These are phyloP conservation scores for Pisolithus orientalis DNA, from an alignment of 768 basidiomycete species.

Conservation along the genomic window DNA sequence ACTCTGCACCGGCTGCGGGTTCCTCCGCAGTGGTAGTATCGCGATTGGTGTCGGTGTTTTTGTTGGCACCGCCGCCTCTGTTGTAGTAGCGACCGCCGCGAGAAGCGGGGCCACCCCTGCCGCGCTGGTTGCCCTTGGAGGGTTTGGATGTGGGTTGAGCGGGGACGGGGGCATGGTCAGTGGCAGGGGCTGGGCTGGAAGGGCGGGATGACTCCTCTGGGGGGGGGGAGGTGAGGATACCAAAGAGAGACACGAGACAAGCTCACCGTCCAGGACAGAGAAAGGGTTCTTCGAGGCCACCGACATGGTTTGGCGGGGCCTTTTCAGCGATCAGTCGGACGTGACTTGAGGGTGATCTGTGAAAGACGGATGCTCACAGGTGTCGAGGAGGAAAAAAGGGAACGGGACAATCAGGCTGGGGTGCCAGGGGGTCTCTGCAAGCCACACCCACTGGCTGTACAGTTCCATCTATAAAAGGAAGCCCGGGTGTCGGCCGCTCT, in stretches of 20 bases:
- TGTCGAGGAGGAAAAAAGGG: background rate
- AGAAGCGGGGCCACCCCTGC: slow-evolving; percentile 51
- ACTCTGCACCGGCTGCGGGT: slow-evolving; percentile 27
- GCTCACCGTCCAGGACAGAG: slow-evolving; percentile 68
- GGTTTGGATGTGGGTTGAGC: slow-evolving; percentile 32
- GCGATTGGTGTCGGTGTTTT: slow-evolving; percentile 19
- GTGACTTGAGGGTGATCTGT: background rate
- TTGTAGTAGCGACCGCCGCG: slow-evolving; percentile 66
- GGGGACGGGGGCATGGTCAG: slow-evolving; percentile 17
- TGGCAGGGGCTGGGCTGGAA: slow-evolving; percentile 31
- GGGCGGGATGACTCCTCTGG: slow-evolving; percentile 39
- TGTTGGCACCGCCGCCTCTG: slow-evolving; percentile 50
- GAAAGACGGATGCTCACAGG: slow-evolving; percentile 1
- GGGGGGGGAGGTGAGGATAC: background rate
- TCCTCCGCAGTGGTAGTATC: slow-evolving; percentile 36
- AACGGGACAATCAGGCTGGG: background rate
- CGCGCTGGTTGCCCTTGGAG: slow-evolving; percentile 38
- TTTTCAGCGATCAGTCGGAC: slow-evolving; percentile 30
- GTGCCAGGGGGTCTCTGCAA: slow-evolving; percentile 39
- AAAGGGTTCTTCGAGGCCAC: slow-evolving; percentile 87
- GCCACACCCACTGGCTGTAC: slow-evolving; percentile 35
- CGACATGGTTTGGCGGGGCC: slow-evolving; percentile 78
- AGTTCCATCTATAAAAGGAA: slow-evolving; percentile 28
- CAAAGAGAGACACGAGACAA: background rate
- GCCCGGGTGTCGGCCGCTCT: background rate